phyloP scores from a whole-genome alignment of 768 basidiomycete genomes.

The Naganishia antarctica region DNA sequence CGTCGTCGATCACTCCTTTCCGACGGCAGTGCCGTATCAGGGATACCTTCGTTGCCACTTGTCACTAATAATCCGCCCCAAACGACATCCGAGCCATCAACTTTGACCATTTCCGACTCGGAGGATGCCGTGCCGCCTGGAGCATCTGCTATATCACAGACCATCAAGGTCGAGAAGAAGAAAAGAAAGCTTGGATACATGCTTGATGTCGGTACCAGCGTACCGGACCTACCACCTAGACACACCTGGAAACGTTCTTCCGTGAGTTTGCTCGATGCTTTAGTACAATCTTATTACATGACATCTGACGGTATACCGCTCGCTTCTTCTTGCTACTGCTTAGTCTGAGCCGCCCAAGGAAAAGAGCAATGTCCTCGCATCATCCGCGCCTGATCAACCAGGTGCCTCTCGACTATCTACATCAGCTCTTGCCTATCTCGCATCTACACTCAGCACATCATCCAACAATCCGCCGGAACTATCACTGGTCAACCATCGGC shows the following conservation, averaged over 20 bases:
- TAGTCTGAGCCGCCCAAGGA: neutral
- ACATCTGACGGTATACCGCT: neutral
- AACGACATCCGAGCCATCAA: neutral
- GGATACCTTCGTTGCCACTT: constrained; percentile 5
- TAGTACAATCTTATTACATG: too few species aligned
- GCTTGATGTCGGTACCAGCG: constrained; percentile 1
- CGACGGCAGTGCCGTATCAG: neutral
- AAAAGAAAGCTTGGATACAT: constrained; percentile 15
- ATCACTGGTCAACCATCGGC: neutral
- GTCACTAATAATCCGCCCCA: neutral
- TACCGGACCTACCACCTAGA: constrained; percentile 13
- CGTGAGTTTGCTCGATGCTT: neutral
- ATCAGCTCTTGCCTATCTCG: constrained; percentile 10
- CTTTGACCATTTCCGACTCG: neutral
- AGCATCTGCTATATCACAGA: neutral
- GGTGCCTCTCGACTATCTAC: constrained; percentile 7
- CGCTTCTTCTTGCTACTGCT: neutral
- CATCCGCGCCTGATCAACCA: neutral
- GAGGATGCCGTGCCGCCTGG: neutral
- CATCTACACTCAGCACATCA: constrained; percentile 12
- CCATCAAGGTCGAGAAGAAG: constrained; percentile 9
- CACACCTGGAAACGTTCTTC: constrained; percentile 14
- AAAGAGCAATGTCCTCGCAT: neutral
- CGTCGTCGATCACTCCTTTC: constrained; percentile 3
- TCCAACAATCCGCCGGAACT: constrained; percentile 17